A percentile compares a stretch with the other conserved stretches of the same genome.
phyloP scores from a whole-genome alignment of 1,284 basidiomycete genomes.

The Lentinula novae-zelandiae region DNA sequence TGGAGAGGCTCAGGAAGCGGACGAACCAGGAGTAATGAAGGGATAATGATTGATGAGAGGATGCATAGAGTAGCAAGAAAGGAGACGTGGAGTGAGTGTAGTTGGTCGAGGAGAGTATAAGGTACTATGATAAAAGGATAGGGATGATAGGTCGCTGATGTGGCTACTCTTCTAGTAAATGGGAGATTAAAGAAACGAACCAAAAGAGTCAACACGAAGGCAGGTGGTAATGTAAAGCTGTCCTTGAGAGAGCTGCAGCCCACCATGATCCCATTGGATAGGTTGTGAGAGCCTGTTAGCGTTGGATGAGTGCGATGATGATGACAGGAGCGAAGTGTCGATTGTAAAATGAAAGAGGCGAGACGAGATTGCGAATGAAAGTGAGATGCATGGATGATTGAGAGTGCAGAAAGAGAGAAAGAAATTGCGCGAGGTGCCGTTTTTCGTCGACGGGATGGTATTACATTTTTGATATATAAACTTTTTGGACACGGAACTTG shows the following conservation, averaged over 20 bases:
- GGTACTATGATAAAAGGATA: constrained; percentile 3
- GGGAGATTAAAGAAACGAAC: constrained; percentile 24
- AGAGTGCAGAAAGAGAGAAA: constrained; percentile 53
- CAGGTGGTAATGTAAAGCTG: constrained; percentile 32
- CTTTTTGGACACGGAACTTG: constrained; percentile 34
- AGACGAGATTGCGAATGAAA: constrained; percentile 51
- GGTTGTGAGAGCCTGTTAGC: constrained; percentile 1
- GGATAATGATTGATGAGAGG: constrained; percentile 34
- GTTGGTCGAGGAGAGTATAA: constrained; percentile 25
- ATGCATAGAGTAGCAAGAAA: constrained; percentile 48
- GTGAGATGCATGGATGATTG: constrained; percentile 74
- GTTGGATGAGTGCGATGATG: constrained; percentile 26
- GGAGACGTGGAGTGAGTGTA: constrained; percentile 27
- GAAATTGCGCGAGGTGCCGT: constrained; percentile 56
- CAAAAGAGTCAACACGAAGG: constrained; percentile 27
- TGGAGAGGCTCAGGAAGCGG: constrained; percentile 23
- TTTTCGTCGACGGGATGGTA: constrained; percentile 49
- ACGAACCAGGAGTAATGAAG: constrained; percentile 27
- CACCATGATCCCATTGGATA: background rate
- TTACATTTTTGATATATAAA: constrained; percentile 68
- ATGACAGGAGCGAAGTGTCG: constrained; percentile 23
- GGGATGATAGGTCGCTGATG: constrained; percentile 1
- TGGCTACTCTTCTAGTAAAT: constrained; percentile 22
- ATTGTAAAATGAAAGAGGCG: constrained; percentile 34
- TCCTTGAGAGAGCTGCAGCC: constrained; percentile 27